Percentiles rank a stretch among this genome's conserved stretches.
phyloP scores from a whole-genome alignment of 2,329 filamentous ascomycete species.

The Epichloe brachyelytri region DNA sequence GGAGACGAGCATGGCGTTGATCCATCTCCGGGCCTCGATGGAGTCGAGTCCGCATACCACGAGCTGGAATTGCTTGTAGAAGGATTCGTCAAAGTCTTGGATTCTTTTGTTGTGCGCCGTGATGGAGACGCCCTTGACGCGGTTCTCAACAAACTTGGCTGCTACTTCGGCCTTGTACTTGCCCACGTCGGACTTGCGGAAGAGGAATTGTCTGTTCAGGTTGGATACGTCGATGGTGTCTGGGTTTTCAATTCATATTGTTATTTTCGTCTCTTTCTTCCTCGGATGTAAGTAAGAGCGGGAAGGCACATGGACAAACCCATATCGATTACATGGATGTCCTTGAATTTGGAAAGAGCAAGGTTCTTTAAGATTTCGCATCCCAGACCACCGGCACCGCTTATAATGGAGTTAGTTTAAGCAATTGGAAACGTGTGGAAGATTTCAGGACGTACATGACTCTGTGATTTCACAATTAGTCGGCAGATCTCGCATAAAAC shows the following conservation, averaged over 20 bases:
- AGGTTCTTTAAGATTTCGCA: slow-evolving; percentile 97
- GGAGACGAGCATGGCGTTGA: slow-evolving; percentile 82
- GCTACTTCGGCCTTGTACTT: slow-evolving; percentile 90
- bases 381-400: slow-evolving; percentile 84
- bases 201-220: slow-evolving; percentile 93
- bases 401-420: slow-evolving; percentile 22
- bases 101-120: slow-evolving; percentile 91
- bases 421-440: neutral
- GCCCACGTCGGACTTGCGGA: slow-evolving; percentile 82
- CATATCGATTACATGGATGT: slow-evolving; percentile 99
- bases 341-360: slow-evolving; percentile 86
- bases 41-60: slow-evolving; percentile 92
- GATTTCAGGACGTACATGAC: slow-evolving; percentile 32
- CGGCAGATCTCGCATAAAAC: neutral
- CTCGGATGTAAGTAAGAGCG: neutral
- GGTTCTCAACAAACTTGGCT: slow-evolving; percentile 76
- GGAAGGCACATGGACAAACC: slow-evolving; percentile 34
- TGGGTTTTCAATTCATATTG: slow-evolving; percentile 18
- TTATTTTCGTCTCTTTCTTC: neutral
- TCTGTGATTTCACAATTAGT: slow-evolving; percentile 18
- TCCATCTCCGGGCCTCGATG: slow-evolving; percentile 96
- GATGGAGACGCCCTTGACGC: slow-evolving; percentile 83
- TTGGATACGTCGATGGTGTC: slow-evolving; percentile 99
- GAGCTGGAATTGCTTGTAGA: slow-evolving; percentile 94
- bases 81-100: slow-evolving; percentile 90